A percentile compares a stretch with the other conserved stretches of the same genome.
phyloP scores from a whole-genome alignment of 2,329 filamentous ascomycete species.

The Aspergillus sp. region DNA sequence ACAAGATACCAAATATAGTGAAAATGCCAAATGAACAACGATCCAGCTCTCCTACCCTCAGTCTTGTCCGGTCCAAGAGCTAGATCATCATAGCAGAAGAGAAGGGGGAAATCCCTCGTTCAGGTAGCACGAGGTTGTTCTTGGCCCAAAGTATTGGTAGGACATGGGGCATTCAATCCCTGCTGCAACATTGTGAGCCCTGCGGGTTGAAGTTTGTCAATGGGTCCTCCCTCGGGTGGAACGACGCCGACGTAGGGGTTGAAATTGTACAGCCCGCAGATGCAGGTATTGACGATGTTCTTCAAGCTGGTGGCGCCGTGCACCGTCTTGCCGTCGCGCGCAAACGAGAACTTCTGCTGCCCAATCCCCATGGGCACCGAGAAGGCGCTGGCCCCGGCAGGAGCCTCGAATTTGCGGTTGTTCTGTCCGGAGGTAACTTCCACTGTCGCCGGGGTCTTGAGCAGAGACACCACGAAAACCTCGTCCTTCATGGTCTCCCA shows the following conservation, averaged over 20 bases:
- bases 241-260: constrained; percentile 57
- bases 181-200: constrained; percentile 29
- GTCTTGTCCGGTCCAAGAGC: neutral
- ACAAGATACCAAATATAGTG: neutral
- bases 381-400: constrained; percentile 47
- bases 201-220: constrained; percentile 39
- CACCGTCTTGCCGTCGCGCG: constrained; percentile 42
- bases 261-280: constrained; percentile 56
- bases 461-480: constrained; percentile 55
- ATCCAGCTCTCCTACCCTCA: neutral
- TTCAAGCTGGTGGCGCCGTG: constrained; percentile 51
- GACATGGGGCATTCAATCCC: constrained; percentile 30
- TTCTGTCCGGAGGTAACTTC: constrained; percentile 49
- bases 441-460: constrained; percentile 47
- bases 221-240: constrained; percentile 30
- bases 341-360: constrained; percentile 48
- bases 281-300: constrained; percentile 50
- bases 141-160: constrained; percentile 27
- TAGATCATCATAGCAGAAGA: neutral
- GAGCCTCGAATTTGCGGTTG: constrained; percentile 45
- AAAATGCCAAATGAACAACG: neutral
- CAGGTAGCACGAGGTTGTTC: neutral
- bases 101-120: too few species aligned
- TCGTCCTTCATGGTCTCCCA: constrained; percentile 51
- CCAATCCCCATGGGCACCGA: constrained; percentile 50